These are phyloP conservation scores for Phytopythium montanum DNA, from an alignment of 352 stramenopile genomes.

Conservation along the genomic window DNA sequence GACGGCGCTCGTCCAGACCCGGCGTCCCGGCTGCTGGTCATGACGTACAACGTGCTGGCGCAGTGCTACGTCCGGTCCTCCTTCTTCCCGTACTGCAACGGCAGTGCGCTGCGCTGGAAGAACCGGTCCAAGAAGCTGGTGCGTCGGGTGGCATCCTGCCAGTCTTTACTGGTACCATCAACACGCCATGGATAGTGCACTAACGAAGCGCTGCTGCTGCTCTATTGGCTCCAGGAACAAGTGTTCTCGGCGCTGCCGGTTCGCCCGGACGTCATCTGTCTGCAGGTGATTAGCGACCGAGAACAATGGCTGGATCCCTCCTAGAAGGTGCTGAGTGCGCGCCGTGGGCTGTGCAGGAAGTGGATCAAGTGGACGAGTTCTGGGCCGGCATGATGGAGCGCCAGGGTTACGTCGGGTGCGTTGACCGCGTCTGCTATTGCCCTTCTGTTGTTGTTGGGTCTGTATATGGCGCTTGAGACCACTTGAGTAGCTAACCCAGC, in stretches of 20 bases:
- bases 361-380: conserved; percentile 74
- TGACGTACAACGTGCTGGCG: conserved; percentile 87
- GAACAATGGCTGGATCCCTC: too few species aligned
- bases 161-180: not conserved
- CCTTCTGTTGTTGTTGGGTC: not conserved
- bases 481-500: not conserved
- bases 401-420: conserved; percentile 63
- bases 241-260: conserved; percentile 57
- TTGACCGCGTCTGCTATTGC: not conserved
- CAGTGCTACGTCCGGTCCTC: conserved; percentile 77
- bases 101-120: conserved; percentile 64
- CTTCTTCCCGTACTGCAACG: conserved; percentile 80
- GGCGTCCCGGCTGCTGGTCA: conserved; percentile 41
- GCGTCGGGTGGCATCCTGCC: not conserved
- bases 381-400: conserved; percentile 54
- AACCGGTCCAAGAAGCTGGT: conserved; percentile 64
- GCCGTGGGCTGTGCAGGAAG: conserved; percentile 40
- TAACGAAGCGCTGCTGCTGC: not conserved
- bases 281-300: conserved; percentile 42
- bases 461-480: not conserved
- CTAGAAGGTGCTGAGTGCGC: not conserved
- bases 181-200: not conserved
- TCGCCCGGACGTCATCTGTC: conserved; percentile 65
- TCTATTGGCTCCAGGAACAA: conserved; percentile 27
- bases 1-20: conserved; percentile 12